Conservation (phyloP, 2,329 filamentous ascomycete species). For the Rhytidhysteron rufulum region DNA sequence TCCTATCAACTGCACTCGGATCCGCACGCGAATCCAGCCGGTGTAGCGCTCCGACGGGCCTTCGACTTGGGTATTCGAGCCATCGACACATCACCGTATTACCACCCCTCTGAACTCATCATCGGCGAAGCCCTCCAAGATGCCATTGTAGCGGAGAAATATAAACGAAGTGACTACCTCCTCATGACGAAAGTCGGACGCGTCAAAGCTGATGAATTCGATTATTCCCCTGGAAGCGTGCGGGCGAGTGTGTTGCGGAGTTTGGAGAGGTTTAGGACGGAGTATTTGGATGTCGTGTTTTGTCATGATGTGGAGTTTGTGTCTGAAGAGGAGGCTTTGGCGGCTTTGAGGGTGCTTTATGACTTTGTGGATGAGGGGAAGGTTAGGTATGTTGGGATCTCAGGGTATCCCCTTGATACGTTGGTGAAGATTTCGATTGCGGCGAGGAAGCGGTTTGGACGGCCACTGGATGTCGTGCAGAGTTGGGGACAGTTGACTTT, state of each 20-base stretch:
- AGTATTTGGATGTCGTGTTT: conserved; percentile 70
- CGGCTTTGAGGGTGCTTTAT: conserved; percentile 59
- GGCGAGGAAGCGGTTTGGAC: conserved; percentile 64
- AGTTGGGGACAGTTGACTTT: conserved; percentile 83
- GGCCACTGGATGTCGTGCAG: conserved; percentile 78
- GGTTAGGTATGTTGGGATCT: conserved; percentile 79
- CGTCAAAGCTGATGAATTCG: conserved; percentile 58
- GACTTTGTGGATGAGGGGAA: conserved; percentile 66
- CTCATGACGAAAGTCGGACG: conserved; percentile 71
- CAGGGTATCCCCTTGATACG: conserved; percentile 72
- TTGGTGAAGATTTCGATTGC: conserved; percentile 68
- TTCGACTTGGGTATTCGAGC: conserved; percentile 63
- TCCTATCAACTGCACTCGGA: conserved; percentile 52
- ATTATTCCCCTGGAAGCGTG: conserved; percentile 64
- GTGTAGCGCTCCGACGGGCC: conserved; percentile 34
- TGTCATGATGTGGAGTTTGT: conserved; percentile 76
- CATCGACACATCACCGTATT: conserved; percentile 82
- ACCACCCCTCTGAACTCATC: conserved; percentile 73
- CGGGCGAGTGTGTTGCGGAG: conserved; percentile 60
- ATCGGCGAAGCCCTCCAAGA: conserved; percentile 53
- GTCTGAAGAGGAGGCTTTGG: conserved; percentile 53
- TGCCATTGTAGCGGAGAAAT: conserved; percentile 36
- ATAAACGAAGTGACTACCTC: conserved; percentile 53
- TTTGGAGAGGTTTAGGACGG: conserved; percentile 57
- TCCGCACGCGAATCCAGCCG: not conserved